phyloP scores from a whole-genome alignment of 345 rosid species.

The Euphorbia lathyris region DNA sequence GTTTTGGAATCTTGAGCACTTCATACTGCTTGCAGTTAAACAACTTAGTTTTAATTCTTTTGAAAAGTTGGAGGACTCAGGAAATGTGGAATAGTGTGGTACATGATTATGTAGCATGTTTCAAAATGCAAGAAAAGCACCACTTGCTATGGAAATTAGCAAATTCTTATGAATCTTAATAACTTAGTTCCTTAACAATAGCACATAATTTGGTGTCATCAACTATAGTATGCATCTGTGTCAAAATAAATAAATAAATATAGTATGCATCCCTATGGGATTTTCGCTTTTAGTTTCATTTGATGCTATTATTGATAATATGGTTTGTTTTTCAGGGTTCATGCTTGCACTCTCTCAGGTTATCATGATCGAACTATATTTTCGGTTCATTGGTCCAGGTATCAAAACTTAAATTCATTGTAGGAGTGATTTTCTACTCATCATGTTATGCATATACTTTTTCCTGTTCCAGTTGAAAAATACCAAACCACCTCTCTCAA shows the following conservation, averaged over 20 bases:
- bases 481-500: neutral
- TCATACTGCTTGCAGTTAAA: neutral
- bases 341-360: conserved; percentile 77
- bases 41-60: neutral
- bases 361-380: conserved; percentile 92
- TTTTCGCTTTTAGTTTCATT: too few relatives aligned
- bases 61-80: neutral
- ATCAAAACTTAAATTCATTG: conserved; percentile 15
- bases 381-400: conserved; percentile 99
- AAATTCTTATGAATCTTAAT: neutral
- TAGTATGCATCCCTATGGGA: too few relatives aligned
- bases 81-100: too few relatives aligned
- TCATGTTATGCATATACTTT: neutral
- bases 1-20: too few relatives aligned
- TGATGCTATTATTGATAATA: neutral
- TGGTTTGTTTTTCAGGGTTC: conserved; percentile 57
- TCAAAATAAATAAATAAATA: too few relatives aligned
- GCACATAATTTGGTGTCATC: neutral
- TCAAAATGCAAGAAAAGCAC: neutral
- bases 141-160: neutral
- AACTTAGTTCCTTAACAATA: neutral
- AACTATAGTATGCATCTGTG: too few relatives aligned
- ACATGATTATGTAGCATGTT: neutral
- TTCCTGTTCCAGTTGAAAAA: neutral
- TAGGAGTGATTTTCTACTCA: neutral